Percentiles rank a stretch among this genome's conserved stretches.
These are phyloP conservation scores for Somion occarium DNA, from an alignment of 1,284 basidiomycete species.

Conservation along the genomic window DNA sequence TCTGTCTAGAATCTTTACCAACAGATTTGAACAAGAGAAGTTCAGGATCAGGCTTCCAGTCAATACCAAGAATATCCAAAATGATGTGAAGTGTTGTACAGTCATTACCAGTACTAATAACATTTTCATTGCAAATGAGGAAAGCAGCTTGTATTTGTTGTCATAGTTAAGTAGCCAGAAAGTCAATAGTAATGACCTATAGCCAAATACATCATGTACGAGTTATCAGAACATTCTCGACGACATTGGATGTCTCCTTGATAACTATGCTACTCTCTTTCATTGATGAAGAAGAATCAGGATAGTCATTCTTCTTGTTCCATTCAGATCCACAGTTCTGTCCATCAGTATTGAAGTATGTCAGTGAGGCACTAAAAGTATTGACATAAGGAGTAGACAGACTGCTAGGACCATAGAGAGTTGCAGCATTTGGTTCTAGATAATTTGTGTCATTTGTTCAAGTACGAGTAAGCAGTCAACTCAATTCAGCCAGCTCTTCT, in stretches of 20 bases:
- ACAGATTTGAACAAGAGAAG: constrained; percentile 92
- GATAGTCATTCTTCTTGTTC: constrained; percentile 40
- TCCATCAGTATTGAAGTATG: constrained; percentile 32
- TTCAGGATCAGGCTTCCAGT: constrained; percentile 90
- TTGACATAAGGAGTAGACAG: constrained; percentile 35
- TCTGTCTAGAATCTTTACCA: constrained; percentile 88
- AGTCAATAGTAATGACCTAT: constrained; percentile 84
- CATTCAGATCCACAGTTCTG: constrained; percentile 55
- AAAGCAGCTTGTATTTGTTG: constrained; percentile 97
- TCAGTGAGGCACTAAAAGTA: constrained; percentile 24
- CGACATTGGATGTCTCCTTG: constrained; percentile 58
- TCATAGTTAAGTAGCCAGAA: constrained; percentile 92
- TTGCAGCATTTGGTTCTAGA: constrained; percentile 41
- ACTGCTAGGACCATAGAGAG: constrained; percentile 45
- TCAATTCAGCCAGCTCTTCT: constrained; percentile 43
- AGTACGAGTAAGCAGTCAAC: constrained; percentile 51
- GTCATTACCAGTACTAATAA: constrained; percentile 96
- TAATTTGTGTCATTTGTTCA: constrained; percentile 45
- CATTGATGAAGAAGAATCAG: constrained; percentile 29
- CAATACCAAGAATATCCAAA: constrained; percentile 91
- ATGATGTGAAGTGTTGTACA: constrained; percentile 88
- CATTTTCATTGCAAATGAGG: constrained; percentile 96
- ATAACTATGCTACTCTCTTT: constrained; percentile 51
- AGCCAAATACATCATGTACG: constrained; percentile 68
- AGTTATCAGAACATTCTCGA: constrained; percentile 85